These are phyloP conservation scores for Botrytis medusae DNA, from an alignment of 2,329 filamentous ascomycete species.

Conservation along the genomic window DNA sequence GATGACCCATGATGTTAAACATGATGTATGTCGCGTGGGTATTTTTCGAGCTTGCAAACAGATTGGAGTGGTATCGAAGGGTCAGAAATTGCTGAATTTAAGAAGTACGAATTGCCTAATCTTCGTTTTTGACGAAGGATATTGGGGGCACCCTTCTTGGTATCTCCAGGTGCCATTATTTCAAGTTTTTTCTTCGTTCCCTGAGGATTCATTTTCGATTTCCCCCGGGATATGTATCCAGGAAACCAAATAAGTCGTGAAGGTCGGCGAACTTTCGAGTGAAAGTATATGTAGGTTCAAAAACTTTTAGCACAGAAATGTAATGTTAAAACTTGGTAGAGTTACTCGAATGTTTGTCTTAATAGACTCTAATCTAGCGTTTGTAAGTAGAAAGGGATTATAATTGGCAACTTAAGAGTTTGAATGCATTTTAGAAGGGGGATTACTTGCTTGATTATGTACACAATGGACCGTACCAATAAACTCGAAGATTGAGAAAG, in stretches of 20 bases:
- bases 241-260: background rate
- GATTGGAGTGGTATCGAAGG: background rate
- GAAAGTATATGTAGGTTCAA: background rate
- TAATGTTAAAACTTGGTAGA: too few relatives aligned
- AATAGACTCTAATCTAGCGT: background rate
- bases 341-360: background rate
- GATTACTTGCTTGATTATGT: rapidly evolving
- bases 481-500: background rate
- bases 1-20: background rate
- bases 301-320: background rate
- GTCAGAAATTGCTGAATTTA: background rate
- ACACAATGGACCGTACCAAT: background rate
- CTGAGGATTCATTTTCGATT: background rate
- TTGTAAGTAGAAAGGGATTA: background rate
- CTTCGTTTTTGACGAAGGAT: background rate
- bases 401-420: too few relatives aligned
- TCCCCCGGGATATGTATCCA: rapidly evolving
- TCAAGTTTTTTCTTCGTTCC: background rate
- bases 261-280: background rate
- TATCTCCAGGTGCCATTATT: background rate
- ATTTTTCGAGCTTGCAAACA: background rate
- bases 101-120: background rate
- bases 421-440: too few relatives aligned
- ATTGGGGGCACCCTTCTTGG: background rate
- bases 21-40: background rate